These are phyloP conservation scores for Fusarium multiceps DNA, from an alignment of 2,329 filamentous ascomycete genomes.

Conservation along the genomic window DNA sequence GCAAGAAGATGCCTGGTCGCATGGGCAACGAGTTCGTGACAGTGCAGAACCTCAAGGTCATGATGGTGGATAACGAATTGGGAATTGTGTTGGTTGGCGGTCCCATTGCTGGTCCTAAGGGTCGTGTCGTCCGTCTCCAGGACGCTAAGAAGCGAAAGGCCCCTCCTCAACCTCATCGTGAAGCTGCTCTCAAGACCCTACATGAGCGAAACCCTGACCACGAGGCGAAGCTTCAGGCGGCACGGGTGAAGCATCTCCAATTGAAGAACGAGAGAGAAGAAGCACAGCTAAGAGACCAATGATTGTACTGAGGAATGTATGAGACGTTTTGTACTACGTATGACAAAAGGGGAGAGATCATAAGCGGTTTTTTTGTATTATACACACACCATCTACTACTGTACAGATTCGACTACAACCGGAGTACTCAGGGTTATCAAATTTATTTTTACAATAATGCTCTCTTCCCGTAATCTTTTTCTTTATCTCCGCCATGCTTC, in stretches of 20 bases:
- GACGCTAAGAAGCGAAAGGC: constrained; percentile 88
- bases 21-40: constrained; percentile 94
- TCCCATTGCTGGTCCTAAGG: constrained; percentile 87
- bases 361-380: constrained; percentile 54
- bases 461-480: constrained; percentile 5
- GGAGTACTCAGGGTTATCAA: constrained; percentile 43
- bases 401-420: constrained; percentile 47
- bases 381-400: constrained; percentile 50
- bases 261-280: constrained; percentile 62
- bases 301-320: constrained; percentile 37
- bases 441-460: constrained; percentile 22
- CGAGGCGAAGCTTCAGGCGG: constrained; percentile 59
- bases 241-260: constrained; percentile 63
- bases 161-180: constrained; percentile 61
- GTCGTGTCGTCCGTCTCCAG: constrained; percentile 83
- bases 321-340: constrained; percentile 46
- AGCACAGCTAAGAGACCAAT: constrained; percentile 34
- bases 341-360: constrained; percentile 44
- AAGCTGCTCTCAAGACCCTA: constrained; percentile 57
- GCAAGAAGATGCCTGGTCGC: constrained; percentile 97
- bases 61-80: constrained; percentile 87
- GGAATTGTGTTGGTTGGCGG: constrained; percentile 91
- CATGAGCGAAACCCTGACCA: constrained; percentile 61
- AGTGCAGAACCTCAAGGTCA: constrained; percentile 88
- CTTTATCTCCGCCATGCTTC: background rate